Percentiles rank a stretch among this genome's conserved stretches.
Evolutionary conservation across 139 green algal species (phyloP).

Genomic region (Chlamydomonas sphaeroides): DNA sequence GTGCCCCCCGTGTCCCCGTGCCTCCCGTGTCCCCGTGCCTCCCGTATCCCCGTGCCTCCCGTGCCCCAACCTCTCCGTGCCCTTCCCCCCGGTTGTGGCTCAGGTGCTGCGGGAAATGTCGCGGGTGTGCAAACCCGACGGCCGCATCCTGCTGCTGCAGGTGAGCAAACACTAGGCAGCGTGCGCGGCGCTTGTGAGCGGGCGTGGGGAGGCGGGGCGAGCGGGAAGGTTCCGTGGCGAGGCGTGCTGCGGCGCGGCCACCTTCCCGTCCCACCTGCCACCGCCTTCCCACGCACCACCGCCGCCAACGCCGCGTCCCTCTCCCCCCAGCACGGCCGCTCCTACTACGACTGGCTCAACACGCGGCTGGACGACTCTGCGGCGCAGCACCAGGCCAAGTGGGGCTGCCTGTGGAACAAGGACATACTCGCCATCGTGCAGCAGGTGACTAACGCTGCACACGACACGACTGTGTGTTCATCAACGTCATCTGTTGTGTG

Average conservation of each 20-base stretch:
- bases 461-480: not conserved
- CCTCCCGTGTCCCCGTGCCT: too few species aligned
- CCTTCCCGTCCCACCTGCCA: too few species aligned
- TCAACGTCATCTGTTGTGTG: not conserved
- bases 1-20: too few species aligned
- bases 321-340: slow-evolving; percentile 45
- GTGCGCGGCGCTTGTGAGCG: not conserved
- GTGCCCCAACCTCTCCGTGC: too few species aligned
- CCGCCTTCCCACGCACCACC: not conserved
- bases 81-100: too few species aligned
- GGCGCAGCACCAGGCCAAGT: slow-evolving; percentile 67
- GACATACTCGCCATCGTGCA: slow-evolving; percentile 62
- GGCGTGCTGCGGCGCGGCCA: too few species aligned
- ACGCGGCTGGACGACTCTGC: slow-evolving; percentile 36
- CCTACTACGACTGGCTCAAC: slow-evolving; percentile 50
- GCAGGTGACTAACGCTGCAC: too few species aligned
- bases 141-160: slow-evolving; percentile 52
- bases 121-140: slow-evolving; percentile 45
- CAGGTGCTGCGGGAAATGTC: slow-evolving; percentile 54
- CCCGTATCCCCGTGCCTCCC: too few species aligned
- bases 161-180: not conserved
- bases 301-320: not conserved
- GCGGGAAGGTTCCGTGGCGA: too few species aligned
- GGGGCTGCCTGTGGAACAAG: slow-evolving; percentile 86
- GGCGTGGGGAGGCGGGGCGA: too few species aligned